These are phyloP conservation scores for Calonectria henricotiae DNA, from an alignment of 2,329 filamentous ascomycete species.

Conservation along the genomic window DNA sequence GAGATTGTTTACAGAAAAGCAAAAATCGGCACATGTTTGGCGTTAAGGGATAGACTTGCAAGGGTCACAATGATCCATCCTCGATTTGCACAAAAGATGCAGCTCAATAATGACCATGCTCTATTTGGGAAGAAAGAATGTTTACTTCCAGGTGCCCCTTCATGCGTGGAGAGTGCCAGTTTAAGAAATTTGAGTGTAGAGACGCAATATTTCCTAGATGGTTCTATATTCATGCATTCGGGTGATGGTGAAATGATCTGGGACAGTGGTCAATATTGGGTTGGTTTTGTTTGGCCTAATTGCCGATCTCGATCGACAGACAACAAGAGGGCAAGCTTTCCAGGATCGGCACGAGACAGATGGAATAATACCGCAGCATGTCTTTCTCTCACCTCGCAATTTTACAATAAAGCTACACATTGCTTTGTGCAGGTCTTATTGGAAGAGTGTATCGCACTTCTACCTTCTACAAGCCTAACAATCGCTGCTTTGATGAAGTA, in stretches of 20 bases:
- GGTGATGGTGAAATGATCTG: not conserved
- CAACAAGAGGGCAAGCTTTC: not conserved
- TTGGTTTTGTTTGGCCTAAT: not conserved
- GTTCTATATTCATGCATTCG: not conserved
- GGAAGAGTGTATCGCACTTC: no score
- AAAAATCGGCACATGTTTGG: constrained; percentile 11
- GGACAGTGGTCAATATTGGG: constrained; percentile 1
- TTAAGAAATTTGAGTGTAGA: not conserved
- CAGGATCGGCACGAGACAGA: not conserved
- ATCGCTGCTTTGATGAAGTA: not conserved
- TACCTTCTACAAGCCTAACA: no score
- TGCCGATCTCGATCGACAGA: constrained; percentile 2
- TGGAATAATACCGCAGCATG: constrained; percentile 8
- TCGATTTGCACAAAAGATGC: constrained; percentile 1
- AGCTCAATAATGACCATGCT: not conserved
- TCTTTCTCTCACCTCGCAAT: not conserved
- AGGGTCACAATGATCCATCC: not conserved
- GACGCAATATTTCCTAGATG: not conserved
- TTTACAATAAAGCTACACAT: no score
- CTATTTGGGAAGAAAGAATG: not conserved
- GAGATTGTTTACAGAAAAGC: not conserved
- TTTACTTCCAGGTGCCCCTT: not conserved
- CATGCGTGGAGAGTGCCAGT: not conserved
- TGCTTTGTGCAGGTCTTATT: no score
- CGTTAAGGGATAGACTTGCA: constrained; percentile 10